phyloP scores from a whole-genome alignment of 805 yeast genomes.

The Candida sonorensis region DNA sequence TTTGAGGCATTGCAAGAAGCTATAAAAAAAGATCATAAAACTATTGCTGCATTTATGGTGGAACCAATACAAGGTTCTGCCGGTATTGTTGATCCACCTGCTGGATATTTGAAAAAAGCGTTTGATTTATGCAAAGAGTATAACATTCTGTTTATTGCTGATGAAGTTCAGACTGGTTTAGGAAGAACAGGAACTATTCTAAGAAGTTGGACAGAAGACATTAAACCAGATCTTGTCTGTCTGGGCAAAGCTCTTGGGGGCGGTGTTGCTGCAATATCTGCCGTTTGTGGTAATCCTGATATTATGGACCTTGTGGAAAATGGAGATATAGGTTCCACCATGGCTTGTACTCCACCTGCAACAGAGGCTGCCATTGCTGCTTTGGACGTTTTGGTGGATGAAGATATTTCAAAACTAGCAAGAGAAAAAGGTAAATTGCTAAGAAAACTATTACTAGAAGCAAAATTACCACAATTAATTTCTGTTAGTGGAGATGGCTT shows the following conservation, averaged over 20 bases:
- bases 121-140: slow-evolving; percentile 18
- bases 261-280: slow-evolving; percentile 22
- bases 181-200: slow-evolving; percentile 22
- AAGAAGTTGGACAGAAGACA: slow-evolving; percentile 12
- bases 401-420: slow-evolving; percentile 14
- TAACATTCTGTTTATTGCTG: slow-evolving; percentile 22
- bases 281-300: slow-evolving; percentile 17
- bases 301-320: slow-evolving; percentile 17
- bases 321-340: slow-evolving; percentile 24
- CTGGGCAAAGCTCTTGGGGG: slow-evolving; percentile 23
- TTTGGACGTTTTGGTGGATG: slow-evolving; percentile 22
- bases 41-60: slow-evolving; percentile 23
- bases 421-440: slow-evolving; percentile 14
- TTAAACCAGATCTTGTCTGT: slow-evolving; percentile 24
- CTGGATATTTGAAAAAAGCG: slow-evolving; percentile 16
- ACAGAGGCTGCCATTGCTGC: slow-evolving; percentile 25
- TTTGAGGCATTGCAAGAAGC: slow-evolving; percentile 15
- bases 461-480: slow-evolving; percentile 10
- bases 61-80: slow-evolving; percentile 27
- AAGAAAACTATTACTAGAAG: slow-evolving; percentile 10
- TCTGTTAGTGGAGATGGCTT: slow-evolving; percentile 19
- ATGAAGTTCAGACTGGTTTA: slow-evolving; percentile 25
- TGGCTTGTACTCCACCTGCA: slow-evolving; percentile 26
- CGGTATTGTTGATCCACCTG: slow-evolving; percentile 24
- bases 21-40: slow-evolving; percentile 13